Conservation (phyloP, 306 rosid genomes). For the Begonia peltatifolia region DNA sequence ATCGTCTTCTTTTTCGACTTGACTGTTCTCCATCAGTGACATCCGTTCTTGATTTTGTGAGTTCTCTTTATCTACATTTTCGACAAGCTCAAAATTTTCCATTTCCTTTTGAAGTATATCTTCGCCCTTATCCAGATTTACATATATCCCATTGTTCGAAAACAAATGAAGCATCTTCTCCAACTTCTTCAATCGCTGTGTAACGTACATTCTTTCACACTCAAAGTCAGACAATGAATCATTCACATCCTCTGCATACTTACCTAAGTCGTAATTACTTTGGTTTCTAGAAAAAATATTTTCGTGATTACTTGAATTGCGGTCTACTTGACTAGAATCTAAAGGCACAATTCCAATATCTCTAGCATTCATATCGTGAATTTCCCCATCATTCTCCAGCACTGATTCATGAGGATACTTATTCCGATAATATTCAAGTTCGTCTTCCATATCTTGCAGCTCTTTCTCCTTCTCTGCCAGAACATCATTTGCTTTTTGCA, state of each 20-base stretch:
- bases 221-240: constrained; percentile 29
- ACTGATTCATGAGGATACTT: constrained; percentile 36
- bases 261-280: constrained; percentile 11
- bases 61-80: constrained; percentile 6
- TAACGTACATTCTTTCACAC: constrained; percentile 44
- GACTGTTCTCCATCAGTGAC: constrained; percentile 17
- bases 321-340: constrained; percentile 18
- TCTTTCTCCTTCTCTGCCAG: constrained; percentile 50
- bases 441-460: constrained; percentile 37
- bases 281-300: constrained; percentile 18
- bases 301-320: constrained; percentile 15
- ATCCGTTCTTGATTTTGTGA: constrained; percentile 8
- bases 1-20: constrained; percentile 11
- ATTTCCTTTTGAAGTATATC: constrained; percentile 17
- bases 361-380: constrained; percentile 44
- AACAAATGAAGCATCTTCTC: constrained; percentile 51
- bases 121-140: constrained; percentile 12
- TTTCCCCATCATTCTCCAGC: constrained; percentile 21
- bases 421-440: constrained; percentile 30
- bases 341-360: constrained; percentile 58
- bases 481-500: constrained; percentile 50
- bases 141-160: constrained; percentile 12
- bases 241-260: constrained; percentile 15
- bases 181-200: constrained; percentile 43
- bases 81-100: constrained; percentile 4